Evolutionary conservation across 352 stramenopile species (phyloP), one percentile per base, ranked within the genome.

Genomic region (Aphanomyces astaci): DNA sequence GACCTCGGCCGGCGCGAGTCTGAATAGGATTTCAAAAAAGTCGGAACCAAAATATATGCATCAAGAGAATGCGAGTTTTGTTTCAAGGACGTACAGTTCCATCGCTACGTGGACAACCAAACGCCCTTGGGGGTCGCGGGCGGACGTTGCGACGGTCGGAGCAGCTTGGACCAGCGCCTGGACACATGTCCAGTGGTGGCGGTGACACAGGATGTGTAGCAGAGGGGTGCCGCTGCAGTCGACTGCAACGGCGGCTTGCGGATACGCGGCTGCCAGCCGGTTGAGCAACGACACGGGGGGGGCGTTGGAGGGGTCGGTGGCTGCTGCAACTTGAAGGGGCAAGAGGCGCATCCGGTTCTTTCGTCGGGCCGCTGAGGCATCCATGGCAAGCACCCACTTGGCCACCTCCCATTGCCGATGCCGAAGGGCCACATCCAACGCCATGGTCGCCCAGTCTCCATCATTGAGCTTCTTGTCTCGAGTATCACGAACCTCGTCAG

Each of bases 351-450:
- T 24, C 2, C n/a, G 10, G 27, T 68, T 68, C 24, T 68, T 68
- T 11, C n/a, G 19, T 7, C 62, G 62, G 7, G 62, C 62, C 13
- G 19, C 24, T 2, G 43, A 13, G 2, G 27, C 3, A 39, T 60
- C 22, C 11, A 46, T 9, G 24, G 62, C 24, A 3, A 59, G n/a
- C 9, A 68, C 11, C 4, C 40, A 59, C 11, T 22, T 45, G 5
- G 62, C 62, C 2, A 68, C 4, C 19, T 68, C 62, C 62, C 62
- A 68, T 59, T 68, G 62, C 62, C 32, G 24, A 28, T 33, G 19
- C 39, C 55, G 43, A 5, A 68, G 4, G n/a, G 55, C 48, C 13
- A 43, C 19, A 24, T 43, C 24, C 25, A 59, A 13, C 11, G 36
- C 36, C 36, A 43, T 43, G 7, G 36, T 43, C 36, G 36, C 15